Evolutionary conservation across 768 basidiomycete genomes (phyloP), one percentile per base, ranked within the genome.

Genomic region (Mycena rosella): DNA sequence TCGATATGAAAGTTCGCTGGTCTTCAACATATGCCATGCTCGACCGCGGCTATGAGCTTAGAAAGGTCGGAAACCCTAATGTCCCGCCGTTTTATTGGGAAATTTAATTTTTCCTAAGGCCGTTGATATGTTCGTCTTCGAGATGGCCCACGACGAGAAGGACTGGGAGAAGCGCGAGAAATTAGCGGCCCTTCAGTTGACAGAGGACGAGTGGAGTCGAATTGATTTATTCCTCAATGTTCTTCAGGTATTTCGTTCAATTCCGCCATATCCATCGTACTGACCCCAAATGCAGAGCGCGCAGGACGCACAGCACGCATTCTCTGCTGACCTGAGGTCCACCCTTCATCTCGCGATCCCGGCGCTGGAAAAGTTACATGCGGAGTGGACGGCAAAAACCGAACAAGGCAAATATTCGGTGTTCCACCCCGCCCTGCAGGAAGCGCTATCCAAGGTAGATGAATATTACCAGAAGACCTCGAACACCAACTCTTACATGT

Each of bases 381-480:
- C 64, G 26, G 73, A 73, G 15, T 80, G 79, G 80, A 26, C 60
- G 0, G 27, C 44, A 3, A 62, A 63, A 5, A 18, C 15, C 0
- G n/a, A 22, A 0, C n/a, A 57, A 20, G 45, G 11, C 1, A 70
- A 75, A 45, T 79, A 77, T 59, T 56, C 22, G 1, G 47, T 54
- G 0, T 78, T 79, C 67, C 15, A 20, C 22, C 2, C 40, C 47
- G 77, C 74, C 4, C 60, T 82, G 10, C 42, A 72, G 13, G 75
- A 74, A 1, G 82, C 72, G 1, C 57, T 73, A 24, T 52, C 66
- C 1, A 83, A 83, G 66, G 68, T 83, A 20, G 60, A 69, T 20
- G 72, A 78, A 27, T 81, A 83, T 60, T 81, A 83, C 65, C 67
- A 77, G 36, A 74, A 75, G 47, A 78, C 78, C 4, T 64, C 63